These are phyloP conservation scores for Fusarium camptoceras DNA, from an alignment of 2,329 filamentous ascomycete genomes.

Conservation along the genomic window DNA sequence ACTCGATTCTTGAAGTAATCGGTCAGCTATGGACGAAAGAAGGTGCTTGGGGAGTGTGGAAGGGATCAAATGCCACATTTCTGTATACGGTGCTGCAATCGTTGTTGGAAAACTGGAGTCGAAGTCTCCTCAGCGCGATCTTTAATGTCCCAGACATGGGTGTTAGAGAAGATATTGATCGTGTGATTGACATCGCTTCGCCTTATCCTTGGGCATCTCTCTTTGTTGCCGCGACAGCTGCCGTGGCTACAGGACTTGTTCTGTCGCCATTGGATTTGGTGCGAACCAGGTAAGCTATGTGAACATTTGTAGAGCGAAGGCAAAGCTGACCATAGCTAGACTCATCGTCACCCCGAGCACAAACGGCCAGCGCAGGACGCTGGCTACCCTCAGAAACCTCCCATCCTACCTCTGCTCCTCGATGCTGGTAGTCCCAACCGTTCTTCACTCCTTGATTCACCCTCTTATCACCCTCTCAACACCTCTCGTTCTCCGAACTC, in stretches of 20 bases:
- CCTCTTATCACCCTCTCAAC: slow-evolving; percentile 84
- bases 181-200: slow-evolving; percentile 77
- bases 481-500: slow-evolving; percentile 86
- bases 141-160: slow-evolving; percentile 90
- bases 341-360: slow-evolving; percentile 87
- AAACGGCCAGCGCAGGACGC: slow-evolving; percentile 78
- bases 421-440: slow-evolving; percentile 81
- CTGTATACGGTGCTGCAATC: slow-evolving; percentile 88
- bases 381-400: slow-evolving; percentile 80
- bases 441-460: slow-evolving; percentile 87
- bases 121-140: slow-evolving; percentile 89
- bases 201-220: slow-evolving; percentile 86
- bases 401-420: slow-evolving; percentile 81
- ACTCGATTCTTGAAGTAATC: slow-evolving; percentile 88
- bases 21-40: slow-evolving; percentile 90
- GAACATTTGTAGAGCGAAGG: background rate
- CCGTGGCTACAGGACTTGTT: slow-evolving; percentile 79
- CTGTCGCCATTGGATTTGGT: slow-evolving; percentile 91
- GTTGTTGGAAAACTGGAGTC: slow-evolving; percentile 90
- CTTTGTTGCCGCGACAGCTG: slow-evolving; percentile 73
- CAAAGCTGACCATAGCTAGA: slow-evolving; percentile 57
- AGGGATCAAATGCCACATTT: slow-evolving; percentile 91
- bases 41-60: slow-evolving; percentile 93
- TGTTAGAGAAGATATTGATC: slow-evolving; percentile 79
- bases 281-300: slow-evolving; percentile 70